These are phyloP conservation scores for Sinapis alba DNA, from an alignment of 441 rosid genomes.

Conservation along the genomic window DNA sequence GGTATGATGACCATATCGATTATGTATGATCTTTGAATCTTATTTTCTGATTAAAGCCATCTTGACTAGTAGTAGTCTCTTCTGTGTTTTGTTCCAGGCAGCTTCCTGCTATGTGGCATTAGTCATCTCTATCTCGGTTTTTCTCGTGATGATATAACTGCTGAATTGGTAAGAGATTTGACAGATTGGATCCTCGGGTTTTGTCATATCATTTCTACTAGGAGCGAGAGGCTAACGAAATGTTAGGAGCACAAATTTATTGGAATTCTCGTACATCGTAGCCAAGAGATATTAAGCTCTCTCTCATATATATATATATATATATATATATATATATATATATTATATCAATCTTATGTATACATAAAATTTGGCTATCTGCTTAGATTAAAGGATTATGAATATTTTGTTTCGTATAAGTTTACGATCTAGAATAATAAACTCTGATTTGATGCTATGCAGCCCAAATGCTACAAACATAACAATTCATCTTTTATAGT, in stretches of 20 bases:
- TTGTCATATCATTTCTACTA: slow-evolving; percentile 4
- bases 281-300: too few relatives aligned
- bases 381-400: too few relatives aligned
- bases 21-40: background rate
- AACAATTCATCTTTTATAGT: too few relatives aligned
- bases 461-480: too few relatives aligned
- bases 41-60: slow-evolving; percentile 3
- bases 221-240: slow-evolving; percentile 25
- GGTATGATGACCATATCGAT: slow-evolving; percentile 52
- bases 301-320: too few relatives aligned
- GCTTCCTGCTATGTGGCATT: slow-evolving; percentile 34
- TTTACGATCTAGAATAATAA: too few relatives aligned
- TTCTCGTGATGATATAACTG: slow-evolving; percentile 43
- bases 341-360: too few relatives aligned
- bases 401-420: too few relatives aligned
- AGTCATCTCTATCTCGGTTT: slow-evolving; percentile 39
- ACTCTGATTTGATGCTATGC: too few relatives aligned
- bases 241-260: slow-evolving; percentile 21
- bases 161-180: slow-evolving; percentile 17
- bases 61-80: background rate
- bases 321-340: too few relatives aligned
- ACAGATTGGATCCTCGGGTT: slow-evolving; percentile 20
- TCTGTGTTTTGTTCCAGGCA: slow-evolving; percentile 44
- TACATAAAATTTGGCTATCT: too few relatives aligned
- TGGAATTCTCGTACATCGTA: too few relatives aligned